Evolutionary conservation across 768 basidiomycete species (phyloP).

Genomic region (Rhizopogon vesiculosus): DNA sequence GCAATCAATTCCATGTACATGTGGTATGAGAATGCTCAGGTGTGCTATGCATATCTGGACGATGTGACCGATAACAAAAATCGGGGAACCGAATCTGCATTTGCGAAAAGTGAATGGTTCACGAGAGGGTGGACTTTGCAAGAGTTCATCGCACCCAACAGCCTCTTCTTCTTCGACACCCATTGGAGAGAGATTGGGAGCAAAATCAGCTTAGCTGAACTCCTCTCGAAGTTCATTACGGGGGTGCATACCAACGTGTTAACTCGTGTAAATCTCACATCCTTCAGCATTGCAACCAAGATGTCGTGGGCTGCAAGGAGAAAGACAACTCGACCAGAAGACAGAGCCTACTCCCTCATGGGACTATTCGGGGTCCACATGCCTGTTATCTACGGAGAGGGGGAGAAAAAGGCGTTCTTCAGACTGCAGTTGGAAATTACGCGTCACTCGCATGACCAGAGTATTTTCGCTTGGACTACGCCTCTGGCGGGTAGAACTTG

Average conservation of each 20-base stretch:
- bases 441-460: constrained; percentile 6
- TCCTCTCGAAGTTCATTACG: background rate
- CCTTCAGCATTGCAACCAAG: constrained; percentile 1
- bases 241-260: constrained; percentile 3
- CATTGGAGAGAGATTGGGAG: constrained; percentile 10
- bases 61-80: constrained; percentile 1
- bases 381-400: constrained; percentile 20
- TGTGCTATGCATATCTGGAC: constrained; percentile 11
- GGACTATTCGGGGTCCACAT: constrained; percentile 16
- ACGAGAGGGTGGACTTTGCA: constrained; percentile 7
- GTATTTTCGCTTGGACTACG: constrained; percentile 5
- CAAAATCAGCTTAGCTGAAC: constrained; percentile 1
- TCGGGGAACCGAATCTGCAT: background rate
- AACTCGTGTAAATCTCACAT: background rate
- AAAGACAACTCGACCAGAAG: constrained; percentile 18
- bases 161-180: constrained; percentile 7
- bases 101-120: constrained; percentile 10
- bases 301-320: constrained; percentile 16
- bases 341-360: constrained; percentile 20
- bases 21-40: constrained; percentile 12
- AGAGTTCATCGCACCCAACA: constrained; percentile 9
- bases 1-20: constrained; percentile 10
- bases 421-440: constrained; percentile 11
- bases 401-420: constrained; percentile 16
- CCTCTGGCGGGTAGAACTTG: background rate